phyloP scores from a whole-genome alignment of 2,329 filamentous ascomycete genomes.

The Aspergillus terreus region DNA sequence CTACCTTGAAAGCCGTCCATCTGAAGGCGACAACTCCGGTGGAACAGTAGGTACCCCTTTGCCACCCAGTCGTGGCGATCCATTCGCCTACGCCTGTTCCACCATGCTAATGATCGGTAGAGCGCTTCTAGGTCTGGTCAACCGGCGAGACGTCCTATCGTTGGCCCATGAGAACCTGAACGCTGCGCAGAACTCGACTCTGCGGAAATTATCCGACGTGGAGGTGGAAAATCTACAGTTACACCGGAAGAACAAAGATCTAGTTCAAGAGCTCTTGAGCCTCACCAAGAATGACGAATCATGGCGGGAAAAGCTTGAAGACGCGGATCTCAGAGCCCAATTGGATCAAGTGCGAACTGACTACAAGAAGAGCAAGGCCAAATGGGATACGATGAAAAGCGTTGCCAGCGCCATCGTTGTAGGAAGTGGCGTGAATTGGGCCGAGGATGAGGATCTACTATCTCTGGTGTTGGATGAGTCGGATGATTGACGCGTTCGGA shows the following conservation, averaged over 20 bases:
- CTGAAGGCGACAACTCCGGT: slow-evolving; percentile 60
- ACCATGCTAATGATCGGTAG: slow-evolving; percentile 39
- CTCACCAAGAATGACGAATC: slow-evolving; percentile 57
- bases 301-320: slow-evolving; percentile 50
- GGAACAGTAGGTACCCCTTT: slow-evolving; percentile 57
- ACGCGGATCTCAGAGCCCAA: slow-evolving; percentile 52
- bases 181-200: slow-evolving; percentile 48
- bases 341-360: slow-evolving; percentile 57
- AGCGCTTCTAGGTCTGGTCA: slow-evolving; percentile 63
- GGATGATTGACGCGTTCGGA: slow-evolving; percentile 41
- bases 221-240: slow-evolving; percentile 58
- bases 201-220: slow-evolving; percentile 52
- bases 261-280: slow-evolving; percentile 60
- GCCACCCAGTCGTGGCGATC: too few relatives aligned
- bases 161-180: slow-evolving; percentile 60
- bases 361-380: slow-evolving; percentile 59
- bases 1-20: slow-evolving; percentile 74
- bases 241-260: slow-evolving; percentile 58
- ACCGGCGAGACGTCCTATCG: slow-evolving; percentile 65
- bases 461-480: slow-evolving; percentile 69
- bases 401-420: slow-evolving; percentile 74
- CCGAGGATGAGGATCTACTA: slow-evolving; percentile 62
- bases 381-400: slow-evolving; percentile 72
- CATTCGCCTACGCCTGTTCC: neutral
- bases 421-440: slow-evolving; percentile 81